Base-by-base conservation (phyloP, 2,329 filamentous ascomycete genomes). In the Orbilia javanica region DNA sequence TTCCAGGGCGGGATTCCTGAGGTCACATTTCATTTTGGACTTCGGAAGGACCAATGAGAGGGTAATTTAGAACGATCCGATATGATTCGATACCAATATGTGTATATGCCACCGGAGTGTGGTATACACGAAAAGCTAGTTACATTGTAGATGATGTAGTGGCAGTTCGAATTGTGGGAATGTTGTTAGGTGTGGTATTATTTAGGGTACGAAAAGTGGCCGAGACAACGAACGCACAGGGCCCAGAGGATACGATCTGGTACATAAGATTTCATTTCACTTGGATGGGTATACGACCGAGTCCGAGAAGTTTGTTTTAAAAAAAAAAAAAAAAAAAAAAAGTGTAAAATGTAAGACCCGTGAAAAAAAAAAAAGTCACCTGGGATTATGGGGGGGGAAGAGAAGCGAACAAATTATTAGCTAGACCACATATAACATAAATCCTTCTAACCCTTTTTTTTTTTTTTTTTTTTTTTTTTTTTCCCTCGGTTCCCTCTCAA, bases 141-240 rank as follows among this genome's bases (percentile, higher is more conserved):
- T 39, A 25, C 53, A 15, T 27, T 36, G 10, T 25, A 52, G 15
- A 36, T 55, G 29, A 57, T 57, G 52, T n/a, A n/a, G n/a, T n/a
- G 52, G 52, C 31, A 57, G 52, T 18, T 36, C 18, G 29, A 36
- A 20, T n/a, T 31, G 52, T 4, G 15, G n/a, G 6, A 15, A 4
- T 27, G 22, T 34, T 10, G 7, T 8, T 48, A 48, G 11, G 22
- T 22, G 20, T 50, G 46, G 46, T 50, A 50, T 50, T 44, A 18
- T 60, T 31, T 34, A 8, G 22, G 31, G 36, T n/a, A 20, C 55
- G 65, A 69, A 76, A 76, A 76, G 72, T 76, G 55, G 72, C 72
- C 72, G 72, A 76, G 65, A 76, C 72, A 76, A 75, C 39, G 31
- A 42, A n/a, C 55, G 55, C 72, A 76, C 72, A 53, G 65, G 72